Evolutionary conservation across 495 filamentous ascomycete species (phyloP), one percentile per base, ranked within the genome.

Genomic region (Daldinia bambusicola): DNA sequence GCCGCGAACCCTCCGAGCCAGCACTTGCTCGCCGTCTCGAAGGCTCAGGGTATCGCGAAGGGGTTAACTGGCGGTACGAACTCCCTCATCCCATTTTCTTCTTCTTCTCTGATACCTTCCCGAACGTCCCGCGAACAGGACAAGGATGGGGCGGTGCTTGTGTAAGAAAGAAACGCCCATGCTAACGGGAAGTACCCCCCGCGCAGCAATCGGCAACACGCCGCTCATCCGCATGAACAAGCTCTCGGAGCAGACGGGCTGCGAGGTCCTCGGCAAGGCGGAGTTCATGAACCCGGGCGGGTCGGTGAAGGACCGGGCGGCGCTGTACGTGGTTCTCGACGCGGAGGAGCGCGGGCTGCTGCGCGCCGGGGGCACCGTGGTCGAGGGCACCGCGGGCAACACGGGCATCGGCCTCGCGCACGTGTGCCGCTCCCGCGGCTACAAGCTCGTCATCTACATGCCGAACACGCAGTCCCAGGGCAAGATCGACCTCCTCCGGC

Each of bases 241-340:
- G 14, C 88, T 99, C 63, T 98, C 95, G 18, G 89, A 92, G 66
- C 87, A 97, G 74, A 98, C 95, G 16, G 95, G 95, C 53, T 98
- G 96, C 85, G 91, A 97, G 69, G 84, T 99, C 55, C 89, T 97
- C 37, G 95, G 96, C 69, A 99, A 99, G 79, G 95, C 95, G 64
- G 95, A 99, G 75, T 99, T 99, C 82, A 95, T 96, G 84, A 98
- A 99, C 84, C 95, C 95, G 10, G 95, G 95, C 69, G 95, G 95
- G 32, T 93, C 90, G 65, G 91, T 99, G 74, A 99, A 99, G 83
- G 95, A 99, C 85, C 91, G 95, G 62, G 96, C 95, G 2, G 95
- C 95, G 2, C 86, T 97, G 9, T 99, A 94, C 82, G 92, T 98
- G 7, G 91, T 99, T 67, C 89, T 93, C 67, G 91, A 97, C 82